A percentile compares a stretch with the other conserved stretches of the same genome.
Evolutionary conservation across 2,329 filamentous ascomycete genomes (phyloP).

Genomic region (Calonectria pauciramosa): DNA sequence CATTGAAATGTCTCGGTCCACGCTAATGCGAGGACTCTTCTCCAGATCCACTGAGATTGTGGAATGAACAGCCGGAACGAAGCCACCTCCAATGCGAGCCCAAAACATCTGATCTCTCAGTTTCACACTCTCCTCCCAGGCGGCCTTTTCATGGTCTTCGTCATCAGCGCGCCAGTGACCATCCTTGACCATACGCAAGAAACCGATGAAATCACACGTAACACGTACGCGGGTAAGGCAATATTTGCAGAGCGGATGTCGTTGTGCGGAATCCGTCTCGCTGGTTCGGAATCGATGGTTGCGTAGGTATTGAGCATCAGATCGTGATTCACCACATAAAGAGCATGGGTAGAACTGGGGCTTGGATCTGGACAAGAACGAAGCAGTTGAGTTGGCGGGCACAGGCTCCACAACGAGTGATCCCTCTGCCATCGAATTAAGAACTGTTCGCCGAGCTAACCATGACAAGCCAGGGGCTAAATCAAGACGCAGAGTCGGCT

Average conservation of each 20-base stretch:
- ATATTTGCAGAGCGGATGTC: conserved; percentile 91
- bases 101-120: conserved; percentile 97
- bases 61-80: conserved; percentile 73
- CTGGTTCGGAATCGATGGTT: conserved; percentile 91
- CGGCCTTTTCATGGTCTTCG: conserved; percentile 85
- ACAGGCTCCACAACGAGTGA: conserved; percentile 92
- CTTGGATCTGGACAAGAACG: conserved; percentile 63
- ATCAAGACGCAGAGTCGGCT: conserved; percentile 92
- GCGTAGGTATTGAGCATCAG: conserved; percentile 78
- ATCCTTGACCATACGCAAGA: conserved; percentile 91
- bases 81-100: conserved; percentile 91
- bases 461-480: conserved; percentile 92
- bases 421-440: conserved; percentile 87
- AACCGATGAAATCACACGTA: conserved; percentile 93
- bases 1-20: conserved; percentile 41
- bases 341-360: conserved; percentile 79
- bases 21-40: conserved; percentile 51
- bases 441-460: conserved; percentile 88
- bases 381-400: conserved; percentile 68
- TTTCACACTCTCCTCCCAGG: conserved; percentile 95
- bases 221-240: conserved; percentile 87
- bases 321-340: conserved; percentile 87
- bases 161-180: conserved; percentile 91
- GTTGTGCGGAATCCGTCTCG: conserved; percentile 87
- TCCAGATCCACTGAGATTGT: conserved; percentile 46